Percentiles rank a stretch among this genome's conserved stretches.
Evolutionary conservation across 2,329 filamentous ascomycete genomes (phyloP).

Genomic region (Zopfia rhizophila): DNA sequence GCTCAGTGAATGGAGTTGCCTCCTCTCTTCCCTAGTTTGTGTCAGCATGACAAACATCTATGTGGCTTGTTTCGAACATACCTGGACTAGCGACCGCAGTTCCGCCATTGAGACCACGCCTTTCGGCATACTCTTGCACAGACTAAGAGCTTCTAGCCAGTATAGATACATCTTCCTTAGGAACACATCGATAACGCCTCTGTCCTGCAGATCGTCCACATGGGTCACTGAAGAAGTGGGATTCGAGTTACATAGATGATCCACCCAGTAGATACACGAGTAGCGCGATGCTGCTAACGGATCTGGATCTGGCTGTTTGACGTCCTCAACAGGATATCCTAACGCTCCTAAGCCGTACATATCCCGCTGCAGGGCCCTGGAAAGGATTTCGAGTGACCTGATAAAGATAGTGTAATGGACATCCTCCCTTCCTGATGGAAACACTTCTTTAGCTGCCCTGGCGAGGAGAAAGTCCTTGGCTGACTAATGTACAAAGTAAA

Average conservation of each 20-base stretch:
- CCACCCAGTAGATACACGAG: slow-evolving; percentile 44
- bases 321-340: not conserved
- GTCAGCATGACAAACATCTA: not conserved
- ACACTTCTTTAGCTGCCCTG: not conserved
- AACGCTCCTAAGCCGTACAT: slow-evolving; percentile 1
- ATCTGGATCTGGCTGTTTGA: slow-evolving; percentile 1
- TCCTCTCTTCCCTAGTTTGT: too few species aligned
- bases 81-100: too few species aligned
- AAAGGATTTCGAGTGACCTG: slow-evolving; percentile 40
- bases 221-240: too few species aligned
- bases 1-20: too few species aligned
- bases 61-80: too few species aligned
- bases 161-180: too few species aligned
- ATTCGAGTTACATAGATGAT: slow-evolving; percentile 38
- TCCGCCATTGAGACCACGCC: not conserved
- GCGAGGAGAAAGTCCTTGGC: slow-evolving; percentile 34
- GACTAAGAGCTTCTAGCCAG: too few species aligned
- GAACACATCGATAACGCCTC: too few species aligned
- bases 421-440: slow-evolving; percentile 17
- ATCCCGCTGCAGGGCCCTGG: slow-evolving; percentile 22
- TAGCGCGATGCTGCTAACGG: slow-evolving; percentile 9
- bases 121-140: slow-evolving; percentile 1
- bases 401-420: not conserved
- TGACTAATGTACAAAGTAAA: slow-evolving; percentile 55
- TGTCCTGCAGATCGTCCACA: not conserved